Evolutionary conservation across 192 early-diverging fungal species (phyloP), one percentile per base, ranked within the genome.

Genomic region (Lunasporangiospora selenospora): DNA sequence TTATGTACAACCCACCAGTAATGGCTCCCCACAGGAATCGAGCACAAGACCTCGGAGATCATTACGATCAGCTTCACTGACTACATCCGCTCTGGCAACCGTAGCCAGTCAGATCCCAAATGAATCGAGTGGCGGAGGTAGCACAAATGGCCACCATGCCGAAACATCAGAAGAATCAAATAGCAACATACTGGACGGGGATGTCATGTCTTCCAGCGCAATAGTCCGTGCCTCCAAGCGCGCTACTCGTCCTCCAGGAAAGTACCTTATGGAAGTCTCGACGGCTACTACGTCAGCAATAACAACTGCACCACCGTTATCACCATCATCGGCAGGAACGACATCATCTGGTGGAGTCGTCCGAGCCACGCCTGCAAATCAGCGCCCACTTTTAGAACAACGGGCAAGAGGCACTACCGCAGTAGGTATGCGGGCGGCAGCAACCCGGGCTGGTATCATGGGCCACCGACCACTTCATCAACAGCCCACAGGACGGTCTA

Each of bases 331-430:
- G 21, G 19, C 42, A 47, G 21, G 21, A 23, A 8, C 38, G 47
- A 47, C 21, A 11, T 6, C 13, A 6, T 44, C 8, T 57, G 33
- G 39, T n/a, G n/a, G n/a, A n/a, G n/a, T n/a, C n/a, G n/a, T n/a
- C n/a, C n/a, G n/a, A n/a, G 52, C 59, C 16, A 62, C 67, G 5
- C 59, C 67, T 5, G 44, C 67, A 31, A 71, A 71, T 43, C 67
- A 71, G 39, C 51, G 53, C 21, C 46, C 53, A 12, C 26, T 62
- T 29, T n/a, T 57, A 12, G 37, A 36, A n/a, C n/a, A n/a, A n/a
- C n/a, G n/a, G n/a, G 33, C 42, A 56, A 10, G 44, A 30, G 23
- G 15, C 41, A 6, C 58, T 39, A 46, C 49, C n/a, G 10, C 46
- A 57, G 27, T 30, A 38, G 21, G 21, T 44, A 3, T 23, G 18